phyloP scores from a whole-genome alignment of 129 eudicot genomes.

The Ambrosia artemisiifolia region DNA sequence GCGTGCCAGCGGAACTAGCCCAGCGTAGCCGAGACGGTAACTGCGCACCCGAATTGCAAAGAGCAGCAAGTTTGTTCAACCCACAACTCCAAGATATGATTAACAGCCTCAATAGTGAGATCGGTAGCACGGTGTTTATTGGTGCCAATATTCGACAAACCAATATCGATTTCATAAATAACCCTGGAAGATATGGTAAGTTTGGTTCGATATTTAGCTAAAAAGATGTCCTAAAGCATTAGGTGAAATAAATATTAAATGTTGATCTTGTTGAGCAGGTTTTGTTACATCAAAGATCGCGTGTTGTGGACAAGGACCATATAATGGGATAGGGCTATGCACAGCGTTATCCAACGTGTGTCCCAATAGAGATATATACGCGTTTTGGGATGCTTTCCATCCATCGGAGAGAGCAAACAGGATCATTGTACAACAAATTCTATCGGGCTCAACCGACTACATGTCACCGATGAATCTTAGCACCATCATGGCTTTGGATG shows the following conservation, averaged over 20 bases:
- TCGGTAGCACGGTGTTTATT: constrained; percentile 44
- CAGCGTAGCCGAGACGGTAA: constrained; percentile 41
- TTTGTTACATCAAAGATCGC: constrained; percentile 64
- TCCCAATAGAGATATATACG: constrained; percentile 50
- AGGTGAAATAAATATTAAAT: neutral
- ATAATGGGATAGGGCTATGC: constrained; percentile 67
- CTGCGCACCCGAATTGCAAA: constrained; percentile 46
- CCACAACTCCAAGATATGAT: constrained; percentile 46
- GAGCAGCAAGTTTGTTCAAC: constrained; percentile 52
- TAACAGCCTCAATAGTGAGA: constrained; percentile 34
- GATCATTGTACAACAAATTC: constrained; percentile 41
- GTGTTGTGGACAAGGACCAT: constrained; percentile 85
- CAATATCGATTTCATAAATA: constrained; percentile 43
- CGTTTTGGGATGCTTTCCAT: constrained; percentile 76
- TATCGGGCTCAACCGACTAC: constrained; percentile 48
- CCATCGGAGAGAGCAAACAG: constrained; percentile 64
- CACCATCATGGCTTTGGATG: constrained; percentile 62
- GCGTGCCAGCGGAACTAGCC: constrained; percentile 65
- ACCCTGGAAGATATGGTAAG: constrained; percentile 60
- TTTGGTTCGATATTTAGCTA: neutral
- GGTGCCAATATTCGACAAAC: constrained; percentile 44
- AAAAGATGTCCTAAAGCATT: neutral
- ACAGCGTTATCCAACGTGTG: constrained; percentile 54
- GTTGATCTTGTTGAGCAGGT: constrained; percentile 34
- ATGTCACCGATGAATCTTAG: constrained; percentile 88